Evolutionary conservation across 805 yeast genomes (phyloP), one percentile per base, ranked within the genome.

Genomic region (Yamadazyma nakazawae): DNA sequence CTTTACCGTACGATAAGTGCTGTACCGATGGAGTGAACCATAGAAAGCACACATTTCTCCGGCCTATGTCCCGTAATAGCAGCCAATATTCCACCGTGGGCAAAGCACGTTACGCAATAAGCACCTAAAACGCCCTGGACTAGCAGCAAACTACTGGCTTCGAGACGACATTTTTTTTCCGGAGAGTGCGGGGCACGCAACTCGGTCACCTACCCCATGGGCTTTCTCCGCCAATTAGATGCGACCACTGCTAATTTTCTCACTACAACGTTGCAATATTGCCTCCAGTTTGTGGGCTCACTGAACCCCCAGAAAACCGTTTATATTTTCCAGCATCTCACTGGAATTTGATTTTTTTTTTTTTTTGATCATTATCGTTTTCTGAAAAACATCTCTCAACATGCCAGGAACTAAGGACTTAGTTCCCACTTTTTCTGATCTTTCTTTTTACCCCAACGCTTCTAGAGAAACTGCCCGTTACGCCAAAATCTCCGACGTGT

Each of bases 381-480:
- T 40, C 5, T 21, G 4, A 21, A 21, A 21, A 21, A 21, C 7
- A 5, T 21, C 21, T 19, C 16, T 40, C 35, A 11, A 40, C 17
- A 38, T 38, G 31, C 21, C 41, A 25, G 17, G 10, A 13, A 18
- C 40, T 21, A 11, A 30, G 13, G 43, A 53, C 13, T 24, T 50
- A 7, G 66, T 73, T 7, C 79, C 78, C 19, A 61, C 59, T 1
- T 67, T 62, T 46, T 43, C 59, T 2, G 64, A 66, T 47, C 49
- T 74, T 9, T 50, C 62, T 4, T 72, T 69, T 52, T 72, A 72
- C 50, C 51, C 74, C 3, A 55, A 64, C 43, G 60, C 62, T 0
- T 56, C 50, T 1, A 45, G 48, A 8, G 66, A 70, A 43, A 21
- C 42, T 7, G 24, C 46, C 3, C 58, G 78, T 45, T 73, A 67